Evolutionary conservation across 148 eudicot species (phyloP), one percentile per base, ranked within the genome.

Genomic region (Rhododendron ferrugineum): DNA sequence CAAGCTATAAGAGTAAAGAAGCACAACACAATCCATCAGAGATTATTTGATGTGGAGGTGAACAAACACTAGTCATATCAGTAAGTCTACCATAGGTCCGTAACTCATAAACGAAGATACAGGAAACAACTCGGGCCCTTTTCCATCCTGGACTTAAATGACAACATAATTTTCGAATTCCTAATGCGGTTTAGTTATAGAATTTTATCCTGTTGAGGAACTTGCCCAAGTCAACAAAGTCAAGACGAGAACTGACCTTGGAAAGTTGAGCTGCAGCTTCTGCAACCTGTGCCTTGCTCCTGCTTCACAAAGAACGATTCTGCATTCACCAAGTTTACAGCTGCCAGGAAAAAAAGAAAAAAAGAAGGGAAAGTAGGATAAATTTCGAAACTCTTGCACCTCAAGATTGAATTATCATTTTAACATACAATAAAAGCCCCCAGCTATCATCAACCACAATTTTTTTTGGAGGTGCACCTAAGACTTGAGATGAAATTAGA

Each of bases 321-420:
- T 92, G 89, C 92, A 92, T 88, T 97, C 98, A 79, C 99, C 99
- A 86, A 97, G 99, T 90, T 94, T 95, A 85, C 99, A 97, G 78
- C 99, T 97, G 96, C 81, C 23, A 60, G 78, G 1, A 44, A 44
- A 42, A 4, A 42, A 42, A 60, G 44, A 1, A 76, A 82, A 32
- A 84, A 70, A 56, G 4, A 58, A 32, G 47, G 58, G 11, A 15
- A n/a, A 23, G 15, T 37, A 68, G 28, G 42, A 70, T 30, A 23
- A 83, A 34, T 2, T 83, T 66, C 42, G 75, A 36, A 46, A 58
- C 20, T 34, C 52, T 32, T 10, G 8, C 23, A 82, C 50, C 52
- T 13, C 32, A 28, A 77, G 52, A 77, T 78, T 50, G 81, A 46
- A 26, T 2, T 78, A n/a, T 46, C 18, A 23, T 50, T 44, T 20